Base-by-base conservation (phyloP, 2,329 filamentous ascomycete genomes). In the Epichloe sibirici region DNA sequence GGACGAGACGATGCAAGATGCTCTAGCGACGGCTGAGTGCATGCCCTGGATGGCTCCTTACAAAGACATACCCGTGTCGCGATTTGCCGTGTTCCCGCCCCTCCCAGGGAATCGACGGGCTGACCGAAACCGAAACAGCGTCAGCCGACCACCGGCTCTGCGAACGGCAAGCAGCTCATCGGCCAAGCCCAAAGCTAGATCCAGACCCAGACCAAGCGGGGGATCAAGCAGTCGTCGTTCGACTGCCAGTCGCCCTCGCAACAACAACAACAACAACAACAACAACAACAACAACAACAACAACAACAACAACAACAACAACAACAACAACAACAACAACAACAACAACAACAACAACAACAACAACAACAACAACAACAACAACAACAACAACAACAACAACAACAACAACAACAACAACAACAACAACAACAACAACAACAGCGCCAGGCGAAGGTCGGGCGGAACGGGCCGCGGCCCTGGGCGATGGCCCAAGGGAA, bases 41-140 rank as follows among this genome's bases (percentile, higher is more conserved):
- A 62, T 66, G 7, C 62, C 68, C 42, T 82, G 78, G 78, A 62
- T 65, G 11, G 59, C 64, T 3, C 63, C 71, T 2, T 82, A 82
- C 61, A 69, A 69, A 13, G 67, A 71, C 47, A 85, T 93, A 28
- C 86, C 86, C 3, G 73, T 82, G 0, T 81, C 74, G 2, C 79
- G 88, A 37, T 94, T 89, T 65, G 85, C 90, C 60, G 81, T 93
- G 42, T 91, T 87, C 61, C 88, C 88, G 8, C 79, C 85, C 0
- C 69, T 86, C 8, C 71, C 70, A 11, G 68, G 69, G 1, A 68
- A 71, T 49, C 74, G 78, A 23, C 72, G 78, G 6, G 63, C 67
- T 15, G 74, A 75, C 45, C 71, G 76, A 15, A 63, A 70, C 11
- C 71, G 76, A 21, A 63, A 68, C 21, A 69, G 66, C 7, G 68